Evolutionary conservation across 257 asterid species (phyloP).

Genomic region (Nicotiana tomentosiformis): DNA sequence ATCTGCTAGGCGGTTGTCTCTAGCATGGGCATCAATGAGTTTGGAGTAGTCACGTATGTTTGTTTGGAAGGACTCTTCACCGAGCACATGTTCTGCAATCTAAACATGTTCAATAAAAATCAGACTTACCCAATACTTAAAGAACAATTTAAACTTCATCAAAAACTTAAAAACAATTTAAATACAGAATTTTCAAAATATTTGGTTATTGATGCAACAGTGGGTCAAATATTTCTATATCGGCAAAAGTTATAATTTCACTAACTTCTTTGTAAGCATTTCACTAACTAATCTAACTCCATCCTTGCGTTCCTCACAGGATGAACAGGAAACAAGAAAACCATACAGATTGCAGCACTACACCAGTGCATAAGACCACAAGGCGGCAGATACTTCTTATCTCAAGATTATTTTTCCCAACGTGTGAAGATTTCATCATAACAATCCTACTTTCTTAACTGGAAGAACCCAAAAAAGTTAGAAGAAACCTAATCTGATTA

Average conservation of each 20-base stretch:
- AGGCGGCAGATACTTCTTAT: background rate
- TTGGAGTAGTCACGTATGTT: slow-evolving; percentile 65
- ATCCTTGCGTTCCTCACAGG: background rate
- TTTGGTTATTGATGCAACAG: background rate
- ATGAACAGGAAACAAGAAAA: background rate
- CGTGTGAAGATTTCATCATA: background rate
- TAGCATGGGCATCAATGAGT: slow-evolving; percentile 51
- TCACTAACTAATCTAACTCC: background rate
- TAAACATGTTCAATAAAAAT: slow-evolving; percentile 15
- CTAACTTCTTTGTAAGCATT: background rate
- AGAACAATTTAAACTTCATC: too few relatives aligned
- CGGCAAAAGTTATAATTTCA: background rate
- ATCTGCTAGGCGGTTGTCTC: slow-evolving; percentile 47
- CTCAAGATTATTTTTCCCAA: background rate
- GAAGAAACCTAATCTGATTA: background rate
- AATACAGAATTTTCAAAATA: background rate
- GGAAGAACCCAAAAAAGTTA: background rate
- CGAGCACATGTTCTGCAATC: slow-evolving; percentile 74
- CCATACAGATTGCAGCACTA: background rate
- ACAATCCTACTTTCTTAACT: background rate
- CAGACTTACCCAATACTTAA: background rate
- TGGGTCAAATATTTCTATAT: background rate
- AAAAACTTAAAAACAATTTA: too few relatives aligned
- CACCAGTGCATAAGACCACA: background rate
- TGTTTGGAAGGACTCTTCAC: slow-evolving; percentile 69